A percentile compares a stretch with the other conserved stretches of the same genome.
Conservation (phyloP, 1,284 basidiomycete genomes). For the Neonothopanus nambi region DNA sequence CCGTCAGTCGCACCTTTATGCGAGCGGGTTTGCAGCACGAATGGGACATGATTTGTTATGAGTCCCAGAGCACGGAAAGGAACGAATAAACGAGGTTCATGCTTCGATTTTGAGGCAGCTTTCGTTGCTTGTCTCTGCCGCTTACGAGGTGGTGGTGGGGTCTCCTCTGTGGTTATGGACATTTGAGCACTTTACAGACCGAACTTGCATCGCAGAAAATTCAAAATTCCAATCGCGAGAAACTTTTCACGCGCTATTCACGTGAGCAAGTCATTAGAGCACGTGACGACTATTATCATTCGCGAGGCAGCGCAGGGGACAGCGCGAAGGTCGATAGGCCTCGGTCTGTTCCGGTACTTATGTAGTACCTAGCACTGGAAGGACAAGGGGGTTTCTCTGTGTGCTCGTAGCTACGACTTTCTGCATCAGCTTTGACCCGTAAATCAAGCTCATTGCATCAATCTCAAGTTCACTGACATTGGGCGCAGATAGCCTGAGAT, state of each 20-base stretch:
- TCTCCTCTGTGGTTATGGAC: conserved; percentile 19
- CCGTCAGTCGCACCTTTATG: conserved; percentile 86
- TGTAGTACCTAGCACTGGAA: too few species aligned
- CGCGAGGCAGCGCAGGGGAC: too few species aligned
- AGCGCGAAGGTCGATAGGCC: too few species aligned
- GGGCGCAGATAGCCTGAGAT: too few species aligned
- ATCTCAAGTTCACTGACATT: too few species aligned
- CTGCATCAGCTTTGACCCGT: too few species aligned
- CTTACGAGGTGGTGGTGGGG: conserved; percentile 43
- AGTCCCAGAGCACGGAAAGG: conserved; percentile 95
- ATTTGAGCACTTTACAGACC: conserved; percentile 7
- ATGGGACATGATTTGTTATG: conserved; percentile 90
- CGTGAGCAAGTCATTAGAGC: not conserved
- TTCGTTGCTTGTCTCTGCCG: conserved; percentile 24
- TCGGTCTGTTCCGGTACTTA: too few species aligned
- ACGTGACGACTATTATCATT: too few species aligned
- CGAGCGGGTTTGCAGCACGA: conserved; percentile 85
- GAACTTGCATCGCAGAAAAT: not conserved
- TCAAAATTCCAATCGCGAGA: not conserved
- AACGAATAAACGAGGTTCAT: conserved; percentile 73
- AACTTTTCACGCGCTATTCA: conserved; percentile 4
- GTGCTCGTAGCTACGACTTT: too few species aligned
- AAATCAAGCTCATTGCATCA: too few species aligned
- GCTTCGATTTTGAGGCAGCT: conserved; percentile 21
- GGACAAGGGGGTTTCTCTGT: too few species aligned